Conservation (phyloP, 164 flowering plant species). For the Stephania yunnanensis region DNA sequence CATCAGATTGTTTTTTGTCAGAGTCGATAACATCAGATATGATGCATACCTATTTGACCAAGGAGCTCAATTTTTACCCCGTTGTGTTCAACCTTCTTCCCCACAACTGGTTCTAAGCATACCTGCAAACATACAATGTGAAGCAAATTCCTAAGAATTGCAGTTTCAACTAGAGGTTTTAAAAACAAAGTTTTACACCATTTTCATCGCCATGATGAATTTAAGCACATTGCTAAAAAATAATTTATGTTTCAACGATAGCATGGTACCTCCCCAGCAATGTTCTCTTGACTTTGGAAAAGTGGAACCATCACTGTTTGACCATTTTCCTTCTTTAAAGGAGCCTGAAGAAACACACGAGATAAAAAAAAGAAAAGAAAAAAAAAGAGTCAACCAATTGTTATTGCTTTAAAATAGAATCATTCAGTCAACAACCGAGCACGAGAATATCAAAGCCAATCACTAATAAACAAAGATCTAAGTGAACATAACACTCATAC, state of each 20-base stretch:
- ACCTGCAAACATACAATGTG: conserved; percentile 37
- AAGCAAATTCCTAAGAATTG: background rate
- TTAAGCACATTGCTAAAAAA: background rate
- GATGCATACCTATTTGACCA: conserved; percentile 71
- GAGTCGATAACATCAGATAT: background rate
- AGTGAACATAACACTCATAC: background rate
- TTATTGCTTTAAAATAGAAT: background rate
- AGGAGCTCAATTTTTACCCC: conserved; percentile 93
- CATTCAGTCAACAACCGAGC: background rate
- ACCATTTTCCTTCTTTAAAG: conserved; percentile 86
- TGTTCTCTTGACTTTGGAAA: conserved; percentile 87
- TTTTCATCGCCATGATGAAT: background rate
- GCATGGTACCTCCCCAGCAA: conserved; percentile 72
- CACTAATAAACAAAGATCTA: background rate
- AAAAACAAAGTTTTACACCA: background rate
- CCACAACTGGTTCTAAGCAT: conserved; percentile 68
- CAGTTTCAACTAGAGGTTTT: background rate
- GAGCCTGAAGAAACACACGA: conserved; percentile 35
- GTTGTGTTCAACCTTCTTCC: conserved; percentile 90
- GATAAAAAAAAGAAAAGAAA: too few species aligned
- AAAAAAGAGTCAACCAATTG: background rate
- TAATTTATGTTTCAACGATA: background rate
- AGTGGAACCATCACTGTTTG: conserved; percentile 72
- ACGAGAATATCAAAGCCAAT: background rate
- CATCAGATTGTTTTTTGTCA: too few species aligned